phyloP scores from a whole-genome alignment of 139 green algal species.

The Ettlia oleoabundans region DNA sequence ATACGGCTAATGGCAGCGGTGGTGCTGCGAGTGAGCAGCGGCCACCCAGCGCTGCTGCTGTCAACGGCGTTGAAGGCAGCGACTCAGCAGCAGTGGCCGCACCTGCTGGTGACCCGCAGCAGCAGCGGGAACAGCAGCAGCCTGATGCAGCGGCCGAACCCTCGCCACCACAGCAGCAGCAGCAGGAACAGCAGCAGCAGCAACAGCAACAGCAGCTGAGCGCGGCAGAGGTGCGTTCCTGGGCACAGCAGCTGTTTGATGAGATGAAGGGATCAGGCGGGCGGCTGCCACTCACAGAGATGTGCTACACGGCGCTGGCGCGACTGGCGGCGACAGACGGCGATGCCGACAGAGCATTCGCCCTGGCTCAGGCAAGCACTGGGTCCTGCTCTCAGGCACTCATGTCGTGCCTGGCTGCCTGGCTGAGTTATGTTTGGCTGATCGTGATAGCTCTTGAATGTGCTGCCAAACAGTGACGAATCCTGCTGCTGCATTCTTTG shows the following conservation, averaged over 20 bases:
- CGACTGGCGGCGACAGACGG: slow-evolving; percentile 51
- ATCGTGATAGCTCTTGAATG: no score
- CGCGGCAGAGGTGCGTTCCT: neutral
- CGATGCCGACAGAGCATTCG: slow-evolving; percentile 48
- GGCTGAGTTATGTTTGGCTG: neutral
- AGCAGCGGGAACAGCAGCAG: neutral
- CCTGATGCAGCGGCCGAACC: neutral
- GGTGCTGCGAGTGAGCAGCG: no score
- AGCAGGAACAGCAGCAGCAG: neutral
- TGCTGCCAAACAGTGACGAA: no score
- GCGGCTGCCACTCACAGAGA: neutral
- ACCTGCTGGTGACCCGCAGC: neutral
- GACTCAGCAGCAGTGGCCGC: neutral
- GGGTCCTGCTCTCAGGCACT: neutral
- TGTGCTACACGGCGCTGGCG: slow-evolving; percentile 47
- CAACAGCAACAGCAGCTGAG: neutral
- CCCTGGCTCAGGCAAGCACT: slow-evolving; percentile 17
- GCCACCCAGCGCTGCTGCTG: neutral
- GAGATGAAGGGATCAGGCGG: slow-evolving; percentile 16
- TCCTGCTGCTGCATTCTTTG: no score
- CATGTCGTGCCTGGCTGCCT: neutral
- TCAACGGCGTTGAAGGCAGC: neutral
- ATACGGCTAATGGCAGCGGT: no score
- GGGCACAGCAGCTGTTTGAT: slow-evolving; percentile 32
- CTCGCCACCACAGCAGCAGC: neutral